Evolutionary conservation across 2,329 filamentous ascomycete genomes (phyloP).

Genomic region (Annulohypoxylon truncatum): DNA sequence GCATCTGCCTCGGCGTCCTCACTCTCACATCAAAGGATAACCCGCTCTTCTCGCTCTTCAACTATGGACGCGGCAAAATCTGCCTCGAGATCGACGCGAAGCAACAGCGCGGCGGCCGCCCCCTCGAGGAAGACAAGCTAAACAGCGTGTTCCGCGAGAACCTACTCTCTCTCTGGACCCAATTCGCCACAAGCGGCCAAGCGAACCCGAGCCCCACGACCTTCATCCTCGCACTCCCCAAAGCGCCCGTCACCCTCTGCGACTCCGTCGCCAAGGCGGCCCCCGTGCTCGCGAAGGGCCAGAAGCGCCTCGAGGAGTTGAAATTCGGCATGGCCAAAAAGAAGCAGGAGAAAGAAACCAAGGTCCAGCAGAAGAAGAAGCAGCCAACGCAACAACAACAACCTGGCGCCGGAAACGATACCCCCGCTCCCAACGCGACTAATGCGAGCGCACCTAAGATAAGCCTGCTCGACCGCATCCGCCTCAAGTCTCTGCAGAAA

Average conservation of each 20-base stretch:
- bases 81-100: constrained; percentile 67
- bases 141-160: constrained; percentile 66
- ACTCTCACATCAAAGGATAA: constrained; percentile 46
- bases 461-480: constrained; percentile 80
- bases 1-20: constrained; percentile 74
- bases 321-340: constrained; percentile 69
- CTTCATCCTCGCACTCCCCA: constrained; percentile 69
- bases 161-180: constrained; percentile 59
- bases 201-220: constrained; percentile 52
- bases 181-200: constrained; percentile 46
- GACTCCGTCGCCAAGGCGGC: constrained; percentile 64
- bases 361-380: constrained; percentile 46
- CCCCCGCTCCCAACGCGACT: constrained; percentile 49
- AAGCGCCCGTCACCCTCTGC: constrained; percentile 64
- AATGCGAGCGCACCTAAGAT: constrained; percentile 65
- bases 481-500: constrained; percentile 73
- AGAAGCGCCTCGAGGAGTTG: constrained; percentile 75
- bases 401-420: constrained; percentile 31
- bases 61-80: constrained; percentile 60
- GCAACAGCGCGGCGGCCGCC: constrained; percentile 51
- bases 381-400: no score
- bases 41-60: constrained; percentile 48
- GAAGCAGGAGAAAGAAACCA: constrained; percentile 58
- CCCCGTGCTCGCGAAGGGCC: constrained; percentile 72
- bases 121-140: constrained; percentile 63